These are phyloP conservation scores for Tephrocybe sp. DNA, from an alignment of 768 basidiomycete species.

Conservation along the genomic window DNA sequence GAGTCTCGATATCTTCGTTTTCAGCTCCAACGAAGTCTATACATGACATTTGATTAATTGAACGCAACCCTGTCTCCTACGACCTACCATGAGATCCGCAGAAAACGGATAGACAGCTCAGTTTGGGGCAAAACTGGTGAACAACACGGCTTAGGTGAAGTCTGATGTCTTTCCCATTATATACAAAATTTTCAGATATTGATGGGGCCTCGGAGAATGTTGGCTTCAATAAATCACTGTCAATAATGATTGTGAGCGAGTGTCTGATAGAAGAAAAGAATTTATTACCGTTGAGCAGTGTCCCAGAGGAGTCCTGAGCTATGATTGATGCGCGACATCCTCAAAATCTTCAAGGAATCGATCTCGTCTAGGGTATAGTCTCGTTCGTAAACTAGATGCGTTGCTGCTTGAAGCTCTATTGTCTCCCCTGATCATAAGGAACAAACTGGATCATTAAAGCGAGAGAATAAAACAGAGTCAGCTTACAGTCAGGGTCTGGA, in stretches of 20 bases:
- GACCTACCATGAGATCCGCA: slow-evolving; percentile 39
- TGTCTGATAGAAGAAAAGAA: not conserved
- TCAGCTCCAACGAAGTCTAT: no score
- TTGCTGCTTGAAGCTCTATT: slow-evolving; percentile 45
- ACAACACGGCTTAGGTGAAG: slow-evolving; percentile 30
- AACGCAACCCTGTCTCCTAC: no score
- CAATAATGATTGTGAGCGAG: not conserved
- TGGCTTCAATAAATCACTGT: slow-evolving; percentile 42
- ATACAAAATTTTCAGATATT: slow-evolving; percentile 14
- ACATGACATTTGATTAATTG: no score
- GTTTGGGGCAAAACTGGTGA: slow-evolving; percentile 42
- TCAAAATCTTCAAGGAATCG: slow-evolving; percentile 30
- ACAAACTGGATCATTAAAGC: not conserved
- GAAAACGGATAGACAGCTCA: slow-evolving; percentile 39
- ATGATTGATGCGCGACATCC: slow-evolving; percentile 19
- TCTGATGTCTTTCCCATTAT: slow-evolving; percentile 27
- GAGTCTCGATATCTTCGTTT: slow-evolving; percentile 8
- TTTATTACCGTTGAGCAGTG: slow-evolving; percentile 37
- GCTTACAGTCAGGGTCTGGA: slow-evolving; percentile 52
- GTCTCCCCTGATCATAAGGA: slow-evolving; percentile 38
- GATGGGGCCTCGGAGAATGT: slow-evolving; percentile 16
- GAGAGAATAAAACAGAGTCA: not conserved
- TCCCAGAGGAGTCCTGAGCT: slow-evolving; percentile 44
- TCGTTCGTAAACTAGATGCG: slow-evolving; percentile 33
- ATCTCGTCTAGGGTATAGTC: slow-evolving; percentile 34